Conservation (phyloP, 148 eudicot genomes). For the Heliosperma pusillum region DNA sequence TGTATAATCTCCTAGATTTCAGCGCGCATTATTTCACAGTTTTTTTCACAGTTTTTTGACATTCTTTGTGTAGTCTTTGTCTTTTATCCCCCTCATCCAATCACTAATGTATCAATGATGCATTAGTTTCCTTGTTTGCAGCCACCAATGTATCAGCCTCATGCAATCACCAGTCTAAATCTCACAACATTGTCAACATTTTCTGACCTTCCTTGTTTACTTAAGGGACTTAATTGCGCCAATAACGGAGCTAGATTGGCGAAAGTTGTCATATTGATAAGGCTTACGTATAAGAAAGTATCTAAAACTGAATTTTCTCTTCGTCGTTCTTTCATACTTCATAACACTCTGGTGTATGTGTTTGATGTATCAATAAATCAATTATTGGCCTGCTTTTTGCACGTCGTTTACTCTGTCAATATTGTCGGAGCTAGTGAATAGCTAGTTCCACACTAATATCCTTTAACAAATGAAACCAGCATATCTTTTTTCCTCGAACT, state of each 20-base stretch:
- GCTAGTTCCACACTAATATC: neutral
- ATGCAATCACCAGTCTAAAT: neutral
- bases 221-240: too few relatives aligned
- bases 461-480: neutral
- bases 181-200: neutral
- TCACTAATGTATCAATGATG: neutral
- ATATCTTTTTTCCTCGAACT: neutral
- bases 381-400: neutral
- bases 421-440: neutral
- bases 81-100: neutral
- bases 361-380: too few relatives aligned
- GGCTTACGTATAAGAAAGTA: neutral
- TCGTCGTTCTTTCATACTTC: neutral
- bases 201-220: neutral
- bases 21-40: neutral
- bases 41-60: neutral
- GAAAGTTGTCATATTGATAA: neutral
- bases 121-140: neutral
- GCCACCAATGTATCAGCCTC: neutral
- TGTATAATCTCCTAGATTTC: neutral
- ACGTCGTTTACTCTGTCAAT: neutral
- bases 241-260: neutral
- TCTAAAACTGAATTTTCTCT: neutral
- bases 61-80: neutral
- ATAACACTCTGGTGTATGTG: too few relatives aligned